Conservation (phyloP, 2,329 filamentous ascomycete species). For the Westerdykella sp. region DNA sequence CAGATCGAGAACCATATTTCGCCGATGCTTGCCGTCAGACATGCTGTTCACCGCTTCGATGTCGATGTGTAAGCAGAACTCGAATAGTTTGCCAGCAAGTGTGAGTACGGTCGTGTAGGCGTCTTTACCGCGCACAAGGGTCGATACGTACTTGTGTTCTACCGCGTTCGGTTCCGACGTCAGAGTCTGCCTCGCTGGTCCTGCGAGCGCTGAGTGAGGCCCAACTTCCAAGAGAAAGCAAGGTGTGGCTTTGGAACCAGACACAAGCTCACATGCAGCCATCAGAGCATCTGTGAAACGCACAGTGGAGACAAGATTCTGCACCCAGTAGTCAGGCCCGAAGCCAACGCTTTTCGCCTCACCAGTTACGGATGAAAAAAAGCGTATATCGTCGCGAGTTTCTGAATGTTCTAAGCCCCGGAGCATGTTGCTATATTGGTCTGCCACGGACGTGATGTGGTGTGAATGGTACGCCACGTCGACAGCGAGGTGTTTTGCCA, state of each 20-base stretch:
- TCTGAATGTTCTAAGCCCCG: constrained; percentile 2
- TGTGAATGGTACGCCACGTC: constrained; percentile 44
- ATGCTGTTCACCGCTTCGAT: background rate
- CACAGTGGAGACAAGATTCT: constrained; percentile 11
- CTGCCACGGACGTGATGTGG: constrained; percentile 36
- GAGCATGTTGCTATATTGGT: constrained; percentile 18
- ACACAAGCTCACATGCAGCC: constrained; percentile 13
- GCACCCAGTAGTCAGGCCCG: constrained; percentile 11
- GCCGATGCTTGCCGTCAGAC: background rate
- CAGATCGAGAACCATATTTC: constrained; percentile 5
- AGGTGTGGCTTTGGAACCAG: background rate
- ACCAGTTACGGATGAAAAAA: constrained; percentile 4
- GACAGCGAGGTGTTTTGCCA: constrained; percentile 37
- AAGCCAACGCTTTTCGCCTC: background rate
- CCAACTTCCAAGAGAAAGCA: constrained; percentile 5
- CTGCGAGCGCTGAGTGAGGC: constrained; percentile 3
- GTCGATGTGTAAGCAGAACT: background rate
- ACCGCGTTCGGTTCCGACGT: background rate
- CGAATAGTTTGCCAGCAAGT: background rate
- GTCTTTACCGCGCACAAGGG: background rate
- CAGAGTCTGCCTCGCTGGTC: constrained; percentile 5
- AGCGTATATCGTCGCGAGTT: background rate
- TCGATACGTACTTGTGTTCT: background rate
- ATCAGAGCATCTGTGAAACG: constrained; percentile 15
- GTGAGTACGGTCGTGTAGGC: background rate